Conservation (phyloP, 2,329 filamentous ascomycete genomes). For the Fusarium solani-melongenae region DNA sequence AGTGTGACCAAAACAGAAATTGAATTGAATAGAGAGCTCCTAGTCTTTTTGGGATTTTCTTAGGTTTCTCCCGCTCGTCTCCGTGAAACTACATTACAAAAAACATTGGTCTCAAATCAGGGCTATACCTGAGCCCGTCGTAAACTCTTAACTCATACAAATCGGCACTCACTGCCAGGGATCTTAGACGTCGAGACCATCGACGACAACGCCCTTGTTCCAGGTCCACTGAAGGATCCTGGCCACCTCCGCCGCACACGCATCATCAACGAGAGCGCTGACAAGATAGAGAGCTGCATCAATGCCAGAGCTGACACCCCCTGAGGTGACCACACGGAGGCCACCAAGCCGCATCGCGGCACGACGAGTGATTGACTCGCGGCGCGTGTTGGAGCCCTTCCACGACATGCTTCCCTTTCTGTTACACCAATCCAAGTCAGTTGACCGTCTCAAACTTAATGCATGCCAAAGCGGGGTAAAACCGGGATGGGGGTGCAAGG, state of each 20-base stretch:
- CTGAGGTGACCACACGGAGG: slow-evolving; percentile 80
- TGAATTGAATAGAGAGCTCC: slow-evolving; percentile 44
- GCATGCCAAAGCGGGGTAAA: slow-evolving; percentile 39
- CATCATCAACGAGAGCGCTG: slow-evolving; percentile 82
- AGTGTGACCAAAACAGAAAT: slow-evolving; percentile 33
- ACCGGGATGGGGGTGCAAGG: slow-evolving; percentile 1
- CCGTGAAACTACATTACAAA: slow-evolving; percentile 40
- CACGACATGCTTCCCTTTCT: slow-evolving; percentile 88
- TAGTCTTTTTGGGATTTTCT: slow-evolving; percentile 44
- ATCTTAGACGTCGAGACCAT: slow-evolving; percentile 82
- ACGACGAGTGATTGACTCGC: slow-evolving; percentile 84
- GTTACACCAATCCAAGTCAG: slow-evolving; percentile 36
- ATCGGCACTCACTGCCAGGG: slow-evolving; percentile 45
- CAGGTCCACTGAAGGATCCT: slow-evolving; percentile 83
- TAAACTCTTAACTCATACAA: slow-evolving; percentile 41
- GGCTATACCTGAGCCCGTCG: slow-evolving; percentile 35
- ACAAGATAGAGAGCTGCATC: slow-evolving; percentile 89
- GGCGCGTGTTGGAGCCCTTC: slow-evolving; percentile 77
- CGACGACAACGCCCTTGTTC: slow-evolving; percentile 86
- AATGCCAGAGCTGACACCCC: slow-evolving; percentile 81
- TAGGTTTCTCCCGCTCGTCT: slow-evolving; percentile 41
- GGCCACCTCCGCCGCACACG: slow-evolving; percentile 79
- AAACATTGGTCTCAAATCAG: slow-evolving; percentile 40
- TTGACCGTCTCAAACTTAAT: slow-evolving; percentile 38
- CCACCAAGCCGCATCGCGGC: slow-evolving; percentile 78